Percentiles rank a stretch among this genome's conserved stretches.
Conservation (phyloP, 2,329 filamentous ascomycete species). For the Penicillium sp. region DNA sequence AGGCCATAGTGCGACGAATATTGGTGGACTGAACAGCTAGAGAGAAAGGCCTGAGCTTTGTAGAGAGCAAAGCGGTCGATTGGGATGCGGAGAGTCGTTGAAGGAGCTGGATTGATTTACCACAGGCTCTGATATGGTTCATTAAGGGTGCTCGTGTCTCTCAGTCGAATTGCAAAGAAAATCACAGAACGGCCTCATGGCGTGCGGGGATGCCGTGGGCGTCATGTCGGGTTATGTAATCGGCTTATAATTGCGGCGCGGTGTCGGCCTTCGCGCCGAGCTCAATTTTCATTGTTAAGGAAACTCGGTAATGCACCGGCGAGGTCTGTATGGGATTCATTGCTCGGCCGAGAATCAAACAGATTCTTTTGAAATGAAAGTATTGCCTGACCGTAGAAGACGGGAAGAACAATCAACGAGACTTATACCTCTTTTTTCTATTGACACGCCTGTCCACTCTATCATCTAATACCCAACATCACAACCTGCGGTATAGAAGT, state of each 20-base stretch:
- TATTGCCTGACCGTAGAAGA: not conserved
- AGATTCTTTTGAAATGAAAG: not conserved
- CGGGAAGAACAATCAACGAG: not conserved
- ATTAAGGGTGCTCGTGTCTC: conserved; percentile 21
- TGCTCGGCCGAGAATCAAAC: not conserved
- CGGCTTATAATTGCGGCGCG: not conserved
- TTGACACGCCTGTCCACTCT: no score
- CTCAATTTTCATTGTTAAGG: not conserved
- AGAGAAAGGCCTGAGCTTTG: conserved; percentile 18
- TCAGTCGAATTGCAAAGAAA: conserved; percentile 10
- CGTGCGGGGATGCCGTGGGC: conserved; percentile 21
- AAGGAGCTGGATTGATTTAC: conserved; percentile 25
- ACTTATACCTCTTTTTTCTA: no score
- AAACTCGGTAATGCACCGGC: not conserved
- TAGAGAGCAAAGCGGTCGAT: conserved; percentile 17
- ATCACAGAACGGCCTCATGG: conserved; percentile 10
- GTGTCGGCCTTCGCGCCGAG: conserved; percentile 1
- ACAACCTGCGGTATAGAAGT: not conserved
- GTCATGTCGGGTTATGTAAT: conserved; percentile 6
- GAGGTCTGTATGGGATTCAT: not conserved
- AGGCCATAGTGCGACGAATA: conserved; percentile 55
- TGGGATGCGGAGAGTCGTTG: conserved; percentile 17
- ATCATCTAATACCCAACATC: no score
- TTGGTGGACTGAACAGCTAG: conserved; percentile 20
- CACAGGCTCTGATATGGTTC: conserved; percentile 24